Evolutionary conservation across 2,329 filamentous ascomycete genomes (phyloP).

Genomic region (Davidsoniella virescens): DNA sequence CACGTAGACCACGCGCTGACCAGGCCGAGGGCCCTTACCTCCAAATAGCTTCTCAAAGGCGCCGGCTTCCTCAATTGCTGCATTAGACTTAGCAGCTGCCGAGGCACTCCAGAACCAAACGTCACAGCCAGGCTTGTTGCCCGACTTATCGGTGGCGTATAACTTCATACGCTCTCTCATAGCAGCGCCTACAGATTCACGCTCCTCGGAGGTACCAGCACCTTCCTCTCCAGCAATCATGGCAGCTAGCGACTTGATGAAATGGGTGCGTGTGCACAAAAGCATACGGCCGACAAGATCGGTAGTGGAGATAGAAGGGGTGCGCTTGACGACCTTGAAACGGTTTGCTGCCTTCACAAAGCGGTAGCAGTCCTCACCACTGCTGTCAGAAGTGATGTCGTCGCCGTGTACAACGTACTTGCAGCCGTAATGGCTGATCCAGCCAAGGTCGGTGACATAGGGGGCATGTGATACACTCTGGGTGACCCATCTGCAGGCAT

Average conservation of each 20-base stretch:
- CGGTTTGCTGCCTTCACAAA: conserved; percentile 88
- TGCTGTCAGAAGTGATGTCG: conserved; percentile 88
- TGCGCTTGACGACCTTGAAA: conserved; percentile 94
- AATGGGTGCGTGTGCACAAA: conserved; percentile 85
- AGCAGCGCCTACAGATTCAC: conserved; percentile 41
- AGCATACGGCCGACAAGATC: conserved; percentile 98
- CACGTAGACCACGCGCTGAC: conserved; percentile 81
- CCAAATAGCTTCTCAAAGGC: conserved; percentile 51
- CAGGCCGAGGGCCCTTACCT: conserved; percentile 54
- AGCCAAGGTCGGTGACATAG: conserved; percentile 84
- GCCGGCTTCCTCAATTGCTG: conserved; percentile 39
- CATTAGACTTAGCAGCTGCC: conserved; percentile 27
- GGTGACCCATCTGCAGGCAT: conserved; percentile 92
- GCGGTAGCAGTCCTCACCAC: conserved; percentile 90
- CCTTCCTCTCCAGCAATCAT: conserved; percentile 57
- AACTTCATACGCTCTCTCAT: conserved; percentile 66
- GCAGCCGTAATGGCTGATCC: conserved; percentile 92
- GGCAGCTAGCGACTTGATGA: conserved; percentile 64
- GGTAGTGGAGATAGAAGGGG: conserved; percentile 90
- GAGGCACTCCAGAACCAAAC: conserved; percentile 70
- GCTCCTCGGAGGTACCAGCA: conserved; percentile 51
- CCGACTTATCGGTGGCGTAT: conserved; percentile 78
- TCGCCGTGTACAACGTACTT: conserved; percentile 92
- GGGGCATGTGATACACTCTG: conserved; percentile 69
- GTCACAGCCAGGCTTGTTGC: conserved; percentile 59